Base-by-base conservation (phyloP, 1,284 basidiomycete species). In the Trichosporon sp. region DNA sequence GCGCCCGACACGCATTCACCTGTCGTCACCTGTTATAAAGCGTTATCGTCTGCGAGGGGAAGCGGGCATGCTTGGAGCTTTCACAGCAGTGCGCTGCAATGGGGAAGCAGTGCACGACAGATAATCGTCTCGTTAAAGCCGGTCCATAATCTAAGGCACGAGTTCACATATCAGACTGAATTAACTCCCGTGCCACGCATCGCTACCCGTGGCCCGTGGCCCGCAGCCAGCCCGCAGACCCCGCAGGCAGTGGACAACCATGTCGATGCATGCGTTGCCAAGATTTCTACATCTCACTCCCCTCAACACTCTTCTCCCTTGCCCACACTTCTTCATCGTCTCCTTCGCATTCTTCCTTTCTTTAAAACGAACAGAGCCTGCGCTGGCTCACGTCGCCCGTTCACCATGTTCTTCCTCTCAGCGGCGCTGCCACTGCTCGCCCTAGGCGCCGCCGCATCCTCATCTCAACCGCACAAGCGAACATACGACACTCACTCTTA, bases 401-500 rank as follows among this genome's bases (percentile, higher is more conserved):
- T 35, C 69, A 69, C 59, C 37, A 70, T 73, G 68, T 51, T 69
- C 40, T 64, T 73, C 48, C 65, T 67, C 26, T 67, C 70, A 21
- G 26, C 69, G 56, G 69, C 69, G 38, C 37, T 65, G 16, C 69
- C 73, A 31, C 54, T 76, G 4, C 70, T 76, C 26, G 68, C 73
- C n/a, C 71, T 76, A 32, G n/a, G 32, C 16, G 59, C 59, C 10
- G 59, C 56, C 68, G 75, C 48, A 68, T 77, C 19, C 61, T 75
- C 21, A 19, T 71, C 14, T 14, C 68, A 7, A 35, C 65, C 5
- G 59, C 65, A 19, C 32, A 51, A n/a, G n/a, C 67, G 80, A 56
- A 71, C 76, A 26, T 96, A 98, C 83, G 84, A 87, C 76, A 90
- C 91, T 7, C 92, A 98, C 84, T 87, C 91, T 77, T 99, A 99